phyloP scores from a whole-genome alignment of 306 rosid genomes.

The Rosa persica region DNA sequence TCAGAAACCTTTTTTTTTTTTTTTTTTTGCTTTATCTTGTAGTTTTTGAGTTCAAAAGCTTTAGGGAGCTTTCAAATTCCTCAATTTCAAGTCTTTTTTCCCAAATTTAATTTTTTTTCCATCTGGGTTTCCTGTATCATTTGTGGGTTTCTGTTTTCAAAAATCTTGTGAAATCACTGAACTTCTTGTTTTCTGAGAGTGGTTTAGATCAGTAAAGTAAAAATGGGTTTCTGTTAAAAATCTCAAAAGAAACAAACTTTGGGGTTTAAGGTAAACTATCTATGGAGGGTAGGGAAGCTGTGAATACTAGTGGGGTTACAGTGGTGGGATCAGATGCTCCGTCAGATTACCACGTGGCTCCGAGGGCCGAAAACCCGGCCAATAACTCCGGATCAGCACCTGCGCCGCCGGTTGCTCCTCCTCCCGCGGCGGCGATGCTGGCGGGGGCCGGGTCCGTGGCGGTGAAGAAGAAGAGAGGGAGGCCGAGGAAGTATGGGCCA shows the following conservation, averaged over 20 bases:
- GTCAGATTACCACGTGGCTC: slow-evolving; percentile 88
- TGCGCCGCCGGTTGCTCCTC: slow-evolving; percentile 15
- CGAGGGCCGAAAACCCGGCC: slow-evolving; percentile 62
- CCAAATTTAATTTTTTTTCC: neutral
- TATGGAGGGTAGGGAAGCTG: slow-evolving; percentile 87
- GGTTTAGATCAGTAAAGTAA: slow-evolving; percentile 33
- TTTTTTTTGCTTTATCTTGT: slow-evolving; percentile 18
- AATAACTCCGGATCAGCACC: slow-evolving; percentile 56
- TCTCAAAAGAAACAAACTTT: slow-evolving; percentile 36
- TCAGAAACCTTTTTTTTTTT: slow-evolving; percentile 19
- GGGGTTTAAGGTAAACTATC: slow-evolving; percentile 28
- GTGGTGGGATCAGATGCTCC: slow-evolving; percentile 99
- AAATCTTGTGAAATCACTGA: slow-evolving; percentile 12
- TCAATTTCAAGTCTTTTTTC: neutral
- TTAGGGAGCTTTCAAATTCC: slow-evolving; percentile 17
- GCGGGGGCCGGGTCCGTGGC: slow-evolving; percentile 29
- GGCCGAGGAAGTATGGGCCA: slow-evolving; percentile 92
- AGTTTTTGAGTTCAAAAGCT: slow-evolving; percentile 29
- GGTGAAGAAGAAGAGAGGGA: slow-evolving; percentile 88
- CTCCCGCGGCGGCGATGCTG: slow-evolving; percentile 23
- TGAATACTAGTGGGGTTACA: slow-evolving; percentile 77
- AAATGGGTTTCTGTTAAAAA: slow-evolving; percentile 46
- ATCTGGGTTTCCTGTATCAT: slow-evolving; percentile 21
- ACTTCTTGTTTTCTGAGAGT: slow-evolving; percentile 15
- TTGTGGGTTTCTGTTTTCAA: slow-evolving; percentile 8